A percentile compares a stretch with the other conserved stretches of the same genome.
phyloP scores from a whole-genome alignment of 1,284 basidiomycete species.

The Pseudozyma pruni region DNA sequence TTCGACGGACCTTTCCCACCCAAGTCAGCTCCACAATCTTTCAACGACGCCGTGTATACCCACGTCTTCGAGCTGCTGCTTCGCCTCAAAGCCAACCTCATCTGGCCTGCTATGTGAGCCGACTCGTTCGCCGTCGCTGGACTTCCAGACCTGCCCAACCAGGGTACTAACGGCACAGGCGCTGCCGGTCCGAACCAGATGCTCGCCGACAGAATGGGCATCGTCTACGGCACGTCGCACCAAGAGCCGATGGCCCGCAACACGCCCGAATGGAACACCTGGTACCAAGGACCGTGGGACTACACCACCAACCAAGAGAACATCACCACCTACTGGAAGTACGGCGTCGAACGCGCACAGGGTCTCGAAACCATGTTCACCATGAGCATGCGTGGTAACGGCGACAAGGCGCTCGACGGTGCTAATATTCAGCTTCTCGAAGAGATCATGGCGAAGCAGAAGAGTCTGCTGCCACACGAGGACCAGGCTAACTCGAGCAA shows the following conservation, averaged over 20 bases:
- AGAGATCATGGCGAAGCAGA: constrained; percentile 74
- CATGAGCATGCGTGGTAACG: constrained; percentile 76
- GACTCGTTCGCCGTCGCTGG: constrained; percentile 79
- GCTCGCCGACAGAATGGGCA: constrained; percentile 76
- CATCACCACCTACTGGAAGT: constrained; percentile 75
- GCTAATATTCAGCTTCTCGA: constrained; percentile 27
- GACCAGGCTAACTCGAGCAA: constrained; percentile 71
- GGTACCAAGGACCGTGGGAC: constrained; percentile 75
- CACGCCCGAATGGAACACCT: constrained; percentile 72
- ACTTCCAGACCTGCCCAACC: constrained; percentile 44
- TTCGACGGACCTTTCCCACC: constrained; percentile 76
- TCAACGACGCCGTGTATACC: constrained; percentile 76
- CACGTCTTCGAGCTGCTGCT: constrained; percentile 75
- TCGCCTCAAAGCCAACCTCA: constrained; percentile 77
- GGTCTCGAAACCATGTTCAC: constrained; percentile 75
- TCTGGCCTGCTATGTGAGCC: constrained; percentile 71
- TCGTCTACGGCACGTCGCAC: constrained; percentile 74
- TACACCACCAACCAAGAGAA: constrained; percentile 72
- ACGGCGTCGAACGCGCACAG: constrained; percentile 73
- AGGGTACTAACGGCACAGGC: constrained; percentile 14
- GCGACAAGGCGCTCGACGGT: constrained; percentile 67
- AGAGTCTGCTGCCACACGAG: constrained; percentile 71
- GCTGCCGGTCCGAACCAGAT: constrained; percentile 72
- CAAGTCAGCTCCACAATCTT: constrained; percentile 69
- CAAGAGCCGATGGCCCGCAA: constrained; percentile 69